These are phyloP conservation scores for Kodamaea ohmeri DNA, from an alignment of 1,139 yeast genomes.

Conservation along the genomic window DNA sequence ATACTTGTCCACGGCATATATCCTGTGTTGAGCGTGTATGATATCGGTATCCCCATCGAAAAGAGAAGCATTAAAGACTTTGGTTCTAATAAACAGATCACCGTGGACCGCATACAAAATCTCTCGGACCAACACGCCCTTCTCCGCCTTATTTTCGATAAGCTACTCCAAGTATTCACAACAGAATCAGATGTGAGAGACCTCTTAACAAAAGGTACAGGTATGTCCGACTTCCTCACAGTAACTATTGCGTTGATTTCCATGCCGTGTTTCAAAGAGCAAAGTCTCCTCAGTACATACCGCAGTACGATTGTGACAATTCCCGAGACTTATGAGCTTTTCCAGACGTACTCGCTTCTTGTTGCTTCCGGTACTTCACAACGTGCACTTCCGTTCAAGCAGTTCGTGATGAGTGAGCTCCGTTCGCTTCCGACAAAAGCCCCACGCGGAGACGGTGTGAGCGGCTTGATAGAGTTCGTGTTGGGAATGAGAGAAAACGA, in stretches of 20 bases:
- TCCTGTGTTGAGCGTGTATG: conserved; percentile 52
- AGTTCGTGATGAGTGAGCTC: conserved; percentile 44
- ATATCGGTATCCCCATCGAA: conserved; percentile 64
- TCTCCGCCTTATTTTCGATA: conserved; percentile 34
- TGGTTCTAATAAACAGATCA: conserved; percentile 23
- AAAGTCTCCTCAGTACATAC: conserved; percentile 8
- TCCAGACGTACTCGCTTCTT: conserved; percentile 53
- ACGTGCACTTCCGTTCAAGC: conserved; percentile 36
- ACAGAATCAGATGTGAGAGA: conserved; percentile 51
- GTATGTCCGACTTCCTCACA: conserved; percentile 65
- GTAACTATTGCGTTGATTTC: conserved; percentile 52
- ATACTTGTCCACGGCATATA: conserved; percentile 71
- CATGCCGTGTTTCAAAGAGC: conserved; percentile 16
- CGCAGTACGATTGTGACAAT: conserved; percentile 18
- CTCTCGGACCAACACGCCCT: conserved; percentile 17
- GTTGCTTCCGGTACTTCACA: conserved; percentile 33
- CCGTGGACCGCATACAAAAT: conserved; percentile 18
- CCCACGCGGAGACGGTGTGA: conserved; percentile 58
- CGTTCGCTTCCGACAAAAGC: conserved; percentile 56
- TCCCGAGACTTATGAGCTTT: conserved; percentile 62
- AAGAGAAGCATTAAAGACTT: conserved; percentile 55
- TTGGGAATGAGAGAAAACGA: conserved; percentile 76
- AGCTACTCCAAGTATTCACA: conserved; percentile 33
- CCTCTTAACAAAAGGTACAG: conserved; percentile 65
- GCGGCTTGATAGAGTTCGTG: conserved; percentile 69